Base-by-base conservation (phyloP, 345 rosid species). In the Trapa bicornis region DNA sequence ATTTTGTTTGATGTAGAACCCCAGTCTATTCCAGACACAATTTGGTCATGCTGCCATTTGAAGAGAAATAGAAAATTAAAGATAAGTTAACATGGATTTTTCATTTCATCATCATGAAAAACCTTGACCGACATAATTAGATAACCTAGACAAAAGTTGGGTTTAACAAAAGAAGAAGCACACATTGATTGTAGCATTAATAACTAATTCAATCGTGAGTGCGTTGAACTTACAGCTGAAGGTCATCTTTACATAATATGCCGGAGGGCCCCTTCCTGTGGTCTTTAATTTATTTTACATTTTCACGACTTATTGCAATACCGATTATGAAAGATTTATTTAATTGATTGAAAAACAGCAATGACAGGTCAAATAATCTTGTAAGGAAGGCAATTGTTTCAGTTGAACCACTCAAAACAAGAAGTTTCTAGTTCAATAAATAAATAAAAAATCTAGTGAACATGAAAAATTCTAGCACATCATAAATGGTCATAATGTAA, bases 11-110 rank as follows among this genome's bases (percentile, higher is more conserved):
- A 84, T 66, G 75, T 80, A 15, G 80, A 75, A 81, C 96, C 84
- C 97, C 99, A 94, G 75, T 94, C 99, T 75, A 94, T 86, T 68
- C 97, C 99, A 72, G 96, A 87, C 68, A 94, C 89, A 75, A 94
- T 80, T 80, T 94, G 99, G 77, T 94, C 99, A 77, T 94, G 99
- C 99, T 91, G 91, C 43, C 43, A 41, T 41, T 41, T 41, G 43
- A 41, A 41, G 43, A 41, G 7, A 41, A 41, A 41, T 41, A 41
- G 43, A 41, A 41, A 41, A 41, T 41, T 4, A 41, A 8, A 41
- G 43, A 41, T 2, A 41, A 57, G 22, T 52, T 52, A 22, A 56
- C 7, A 56, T 56, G 36, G 29, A 56, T 50, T 4, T 50, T 50
- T 50, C 56, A 10, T 50, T 50, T 50, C 16, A 12, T 50, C 56